A percentile compares a stretch with the other conserved stretches of the same genome.
phyloP scores from a whole-genome alignment of 1,284 basidiomycete genomes.

The Ganoderma leucocontextum region DNA sequence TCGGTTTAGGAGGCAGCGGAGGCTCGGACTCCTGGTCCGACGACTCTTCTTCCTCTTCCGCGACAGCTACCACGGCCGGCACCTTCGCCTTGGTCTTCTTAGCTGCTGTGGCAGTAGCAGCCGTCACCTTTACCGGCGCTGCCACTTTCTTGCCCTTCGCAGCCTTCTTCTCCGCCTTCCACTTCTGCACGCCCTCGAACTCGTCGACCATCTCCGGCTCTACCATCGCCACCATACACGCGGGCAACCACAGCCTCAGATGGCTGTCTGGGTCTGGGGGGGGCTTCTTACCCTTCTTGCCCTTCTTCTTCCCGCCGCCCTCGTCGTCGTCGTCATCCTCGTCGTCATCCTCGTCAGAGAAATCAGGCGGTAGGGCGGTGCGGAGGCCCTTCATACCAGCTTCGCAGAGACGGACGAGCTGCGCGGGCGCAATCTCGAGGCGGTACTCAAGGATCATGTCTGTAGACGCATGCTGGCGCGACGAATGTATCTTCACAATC shows the following conservation, averaged over 20 bases:
- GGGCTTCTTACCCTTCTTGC: slow-evolving; percentile 48
- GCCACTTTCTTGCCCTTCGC: slow-evolving; percentile 22
- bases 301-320: slow-evolving; percentile 39
- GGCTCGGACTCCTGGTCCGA: slow-evolving; percentile 12
- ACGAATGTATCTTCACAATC: slow-evolving; percentile 54
- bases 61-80: slow-evolving; percentile 4
- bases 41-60: slow-evolving; percentile 32
- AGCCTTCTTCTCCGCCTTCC: slow-evolving; percentile 54
- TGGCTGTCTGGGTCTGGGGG: slow-evolving; percentile 58
- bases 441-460: slow-evolving; percentile 77
- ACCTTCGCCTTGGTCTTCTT: slow-evolving; percentile 21
- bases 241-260: slow-evolving; percentile 79
- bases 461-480: slow-evolving; percentile 67
- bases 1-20: slow-evolving; percentile 1
- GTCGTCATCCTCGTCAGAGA: slow-evolving; percentile 51
- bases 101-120: neutral
- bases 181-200: slow-evolving; percentile 60
- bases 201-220: slow-evolving; percentile 68
- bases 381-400: slow-evolving; percentile 71
- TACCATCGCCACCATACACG: slow-evolving; percentile 73
- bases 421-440: slow-evolving; percentile 70
- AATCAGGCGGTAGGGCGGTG: slow-evolving; percentile 54
- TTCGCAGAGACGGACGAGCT: slow-evolving; percentile 69
- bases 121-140: slow-evolving; percentile 22
- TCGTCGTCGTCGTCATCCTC: slow-evolving; percentile 42